These are phyloP conservation scores for Annulohypoxylon truncatum DNA, from an alignment of 2,329 filamentous ascomycete genomes.

Conservation along the genomic window DNA sequence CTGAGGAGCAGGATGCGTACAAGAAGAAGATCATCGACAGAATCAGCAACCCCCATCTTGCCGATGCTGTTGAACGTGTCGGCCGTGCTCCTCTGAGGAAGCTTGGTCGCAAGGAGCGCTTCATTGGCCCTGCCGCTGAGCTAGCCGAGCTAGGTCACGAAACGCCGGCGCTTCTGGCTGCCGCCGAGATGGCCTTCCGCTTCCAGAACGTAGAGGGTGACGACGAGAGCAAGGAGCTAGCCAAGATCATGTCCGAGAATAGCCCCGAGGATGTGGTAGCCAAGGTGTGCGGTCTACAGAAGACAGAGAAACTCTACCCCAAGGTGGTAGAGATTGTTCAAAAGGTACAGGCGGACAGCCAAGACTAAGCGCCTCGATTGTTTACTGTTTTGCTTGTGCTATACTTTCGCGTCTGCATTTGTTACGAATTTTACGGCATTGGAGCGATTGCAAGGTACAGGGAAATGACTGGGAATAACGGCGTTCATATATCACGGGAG, in stretches of 20 bases:
- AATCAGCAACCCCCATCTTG: conserved; percentile 92
- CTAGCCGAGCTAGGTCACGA: conserved; percentile 83
- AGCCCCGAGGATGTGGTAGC: conserved; percentile 78
- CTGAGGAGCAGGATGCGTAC: conserved; percentile 83
- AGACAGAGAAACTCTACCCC: conserved; percentile 80
- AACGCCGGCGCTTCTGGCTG: conserved; percentile 79
- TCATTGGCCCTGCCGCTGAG: conserved; percentile 90
- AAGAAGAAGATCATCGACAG: conserved; percentile 91
- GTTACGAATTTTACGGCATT: conserved; percentile 45
- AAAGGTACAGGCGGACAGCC: conserved; percentile 79
- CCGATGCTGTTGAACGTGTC: conserved; percentile 94
- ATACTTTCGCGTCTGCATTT: conserved; percentile 39
- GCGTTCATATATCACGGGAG: conserved; percentile 45
- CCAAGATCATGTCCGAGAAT: conserved; percentile 83
- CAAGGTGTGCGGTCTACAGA: conserved; percentile 84
- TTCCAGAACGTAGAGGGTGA: conserved; percentile 96
- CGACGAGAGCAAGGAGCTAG: conserved; percentile 87
- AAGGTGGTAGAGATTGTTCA: conserved; percentile 81
- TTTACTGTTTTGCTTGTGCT: conserved; percentile 13
- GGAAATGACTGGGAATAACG: conserved; percentile 42
- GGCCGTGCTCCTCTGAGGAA: conserved; percentile 95
- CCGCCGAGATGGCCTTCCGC: conserved; percentile 90
- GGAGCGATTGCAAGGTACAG: conserved; percentile 41
- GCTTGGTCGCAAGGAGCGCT: conserved; percentile 93
- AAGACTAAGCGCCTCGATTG: conserved; percentile 54